Base-by-base conservation (phyloP, 78 protist species). In the Dictyostelium citrinum region DNA sequence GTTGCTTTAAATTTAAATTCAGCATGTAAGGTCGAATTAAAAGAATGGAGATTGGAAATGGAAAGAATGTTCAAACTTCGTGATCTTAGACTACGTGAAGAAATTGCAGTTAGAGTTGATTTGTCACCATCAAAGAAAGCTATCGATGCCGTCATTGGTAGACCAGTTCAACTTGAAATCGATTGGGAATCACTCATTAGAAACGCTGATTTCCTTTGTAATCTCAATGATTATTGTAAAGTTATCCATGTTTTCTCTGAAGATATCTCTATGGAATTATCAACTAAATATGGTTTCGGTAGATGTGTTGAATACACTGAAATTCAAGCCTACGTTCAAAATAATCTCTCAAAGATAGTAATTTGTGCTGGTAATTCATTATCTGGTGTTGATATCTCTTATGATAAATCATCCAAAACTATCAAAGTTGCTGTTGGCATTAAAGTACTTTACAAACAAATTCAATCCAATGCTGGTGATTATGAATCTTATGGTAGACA, bases 61-160 rank as follows among this genome's bases (percentile, higher is more conserved):
- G 93, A 88, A 46, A 58, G 49, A 31, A 17, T 88, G 55, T 88
- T 88, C 35, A 88, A 88, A 64, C 37, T 88, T 9, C 60, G 93
- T 33, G 80, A 88, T 67, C 80, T 88, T 27, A 88, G 58, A 82
- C 29, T 78, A n/a, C 67, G 72, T 41, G 93, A 88, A 35, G 93
- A 88, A 72, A 88, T 88, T 78, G 85, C 84, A 58, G 81, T 77
- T 33, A 33, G 93, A 41, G 51, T 88, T 55, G 93, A 88, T 35
- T 12, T 78, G 7, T 5, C 60, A 12, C 51, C 27, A 74, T 20
- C 41, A 51, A 76, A 78, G 24, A 49, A 22, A n/a, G 74, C 49
- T 0, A 78, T 88, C 35, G 46, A 61, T 27, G 41, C 71, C 5
- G 41, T 72, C 2, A 12, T 88, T 67, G 93, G 85, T 20, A 88